These are phyloP conservation scores for Periconia sp. DNA, from an alignment of 2,329 filamentous ascomycete genomes.

Conservation along the genomic window DNA sequence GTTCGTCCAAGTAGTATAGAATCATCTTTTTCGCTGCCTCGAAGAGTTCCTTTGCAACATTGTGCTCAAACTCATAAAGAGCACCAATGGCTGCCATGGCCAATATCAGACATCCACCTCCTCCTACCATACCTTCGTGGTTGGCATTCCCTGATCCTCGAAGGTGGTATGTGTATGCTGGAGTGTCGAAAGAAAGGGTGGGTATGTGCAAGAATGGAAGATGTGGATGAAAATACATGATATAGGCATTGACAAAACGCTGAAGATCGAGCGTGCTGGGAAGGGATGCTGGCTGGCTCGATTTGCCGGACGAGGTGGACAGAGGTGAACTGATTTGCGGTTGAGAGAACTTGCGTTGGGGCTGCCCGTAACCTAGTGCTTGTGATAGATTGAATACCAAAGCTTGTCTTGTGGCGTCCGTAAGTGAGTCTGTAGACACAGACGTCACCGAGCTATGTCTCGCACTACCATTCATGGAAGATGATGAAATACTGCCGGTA, in stretches of 20 bases:
- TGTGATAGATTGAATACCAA: slow-evolving; percentile 64
- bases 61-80: slow-evolving; percentile 82
- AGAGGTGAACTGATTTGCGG: slow-evolving; percentile 58
- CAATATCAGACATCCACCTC: slow-evolving; percentile 81
- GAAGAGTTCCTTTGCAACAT: slow-evolving; percentile 80
- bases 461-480: slow-evolving; percentile 69
- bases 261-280: slow-evolving; percentile 85
- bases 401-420: slow-evolving; percentile 65
- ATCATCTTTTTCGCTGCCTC: slow-evolving; percentile 96
- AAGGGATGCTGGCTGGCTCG: slow-evolving; percentile 58
- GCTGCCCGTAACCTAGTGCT: slow-evolving; percentile 55
- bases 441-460: slow-evolving; percentile 62
- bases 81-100: slow-evolving; percentile 87
- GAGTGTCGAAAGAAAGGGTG: slow-evolving; percentile 85
- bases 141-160: slow-evolving; percentile 60
- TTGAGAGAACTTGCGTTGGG: slow-evolving; percentile 61
- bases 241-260: slow-evolving; percentile 85
- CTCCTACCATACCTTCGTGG: slow-evolving; percentile 64
- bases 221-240: slow-evolving; percentile 91
- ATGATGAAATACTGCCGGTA: slow-evolving; percentile 62
- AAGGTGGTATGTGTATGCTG: slow-evolving; percentile 63
- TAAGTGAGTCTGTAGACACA: slow-evolving; percentile 66
- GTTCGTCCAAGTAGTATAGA: slow-evolving; percentile 86
- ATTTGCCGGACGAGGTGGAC: slow-evolving; percentile 41
- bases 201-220: slow-evolving; percentile 92